phyloP scores from a whole-genome alignment of 225 moss, liverwort and hornwort species.

The Pleurozium schreberi region DNA sequence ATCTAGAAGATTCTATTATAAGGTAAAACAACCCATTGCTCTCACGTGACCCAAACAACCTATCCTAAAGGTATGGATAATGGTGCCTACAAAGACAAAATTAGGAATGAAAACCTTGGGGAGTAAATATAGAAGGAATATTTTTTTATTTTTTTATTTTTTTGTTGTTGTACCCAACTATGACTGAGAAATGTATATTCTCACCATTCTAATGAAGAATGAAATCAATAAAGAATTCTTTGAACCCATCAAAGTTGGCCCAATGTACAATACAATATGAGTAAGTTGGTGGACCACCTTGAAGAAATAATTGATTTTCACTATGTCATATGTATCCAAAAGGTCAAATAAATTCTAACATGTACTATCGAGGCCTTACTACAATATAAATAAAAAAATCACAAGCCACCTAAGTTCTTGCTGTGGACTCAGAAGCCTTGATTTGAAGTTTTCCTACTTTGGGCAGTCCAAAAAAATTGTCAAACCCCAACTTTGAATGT shows the following conservation, averaged over 20 bases:
- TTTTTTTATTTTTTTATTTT: neutral
- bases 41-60: too few relatives aligned
- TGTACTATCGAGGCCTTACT: too few relatives aligned
- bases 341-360: neutral
- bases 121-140: neutral
- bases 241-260: too few relatives aligned
- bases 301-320: neutral
- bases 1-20: neutral
- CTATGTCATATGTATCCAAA: neutral
- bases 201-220: accelerated
- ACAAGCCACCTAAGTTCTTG: neutral
- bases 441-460: neutral
- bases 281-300: neutral
- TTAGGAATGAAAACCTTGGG: neutral
- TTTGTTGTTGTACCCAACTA: neutral
- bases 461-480: neutral
- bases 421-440: neutral
- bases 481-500: neutral
- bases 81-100: neutral
- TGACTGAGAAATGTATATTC: neutral
- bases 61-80: too few relatives aligned
- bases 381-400: neutral
- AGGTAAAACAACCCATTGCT: too few relatives aligned
- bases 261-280: neutral
- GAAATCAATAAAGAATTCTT: neutral